These are phyloP conservation scores for Raphanus sativus DNA, from an alignment of 345 rosid genomes.

Conservation along the genomic window DNA sequence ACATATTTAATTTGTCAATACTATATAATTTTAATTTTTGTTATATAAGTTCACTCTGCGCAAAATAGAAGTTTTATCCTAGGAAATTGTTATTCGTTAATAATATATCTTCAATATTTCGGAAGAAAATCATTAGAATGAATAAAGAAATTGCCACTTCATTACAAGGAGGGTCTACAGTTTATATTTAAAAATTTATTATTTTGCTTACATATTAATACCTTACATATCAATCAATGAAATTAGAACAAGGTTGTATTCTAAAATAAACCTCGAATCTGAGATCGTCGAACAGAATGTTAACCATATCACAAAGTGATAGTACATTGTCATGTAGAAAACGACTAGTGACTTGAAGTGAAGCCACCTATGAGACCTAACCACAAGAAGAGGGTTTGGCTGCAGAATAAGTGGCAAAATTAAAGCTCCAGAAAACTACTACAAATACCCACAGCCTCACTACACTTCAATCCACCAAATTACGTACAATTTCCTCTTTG, in stretches of 20 bases:
- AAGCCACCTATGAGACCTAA: not conserved
- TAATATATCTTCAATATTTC: not conserved
- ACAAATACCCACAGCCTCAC: conserved; percentile 5
- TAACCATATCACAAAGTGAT: not conserved
- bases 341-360: not conserved
- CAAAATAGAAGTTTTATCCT: too few relatives aligned
- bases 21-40: too few relatives aligned
- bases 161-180: not conserved
- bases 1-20: too few relatives aligned
- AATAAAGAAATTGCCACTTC: not conserved
- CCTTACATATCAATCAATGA: not conserved
- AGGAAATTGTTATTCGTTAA: too few relatives aligned
- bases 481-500: not conserved
- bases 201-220: not conserved
- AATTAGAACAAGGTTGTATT: not conserved
- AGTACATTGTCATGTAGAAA: not conserved
- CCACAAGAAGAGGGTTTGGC: conserved; percentile 10
- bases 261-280: not conserved
- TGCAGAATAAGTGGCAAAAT: not conserved
- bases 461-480: not conserved
- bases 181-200: not conserved
- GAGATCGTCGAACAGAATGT: not conserved
- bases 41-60: too few relatives aligned
- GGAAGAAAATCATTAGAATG: not conserved
- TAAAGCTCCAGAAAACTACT: conserved; percentile 4